Evolutionary conservation across 306 rosid genomes (phyloP), one percentile per base, ranked within the genome.

Genomic region (Lablab purpureus): DNA sequence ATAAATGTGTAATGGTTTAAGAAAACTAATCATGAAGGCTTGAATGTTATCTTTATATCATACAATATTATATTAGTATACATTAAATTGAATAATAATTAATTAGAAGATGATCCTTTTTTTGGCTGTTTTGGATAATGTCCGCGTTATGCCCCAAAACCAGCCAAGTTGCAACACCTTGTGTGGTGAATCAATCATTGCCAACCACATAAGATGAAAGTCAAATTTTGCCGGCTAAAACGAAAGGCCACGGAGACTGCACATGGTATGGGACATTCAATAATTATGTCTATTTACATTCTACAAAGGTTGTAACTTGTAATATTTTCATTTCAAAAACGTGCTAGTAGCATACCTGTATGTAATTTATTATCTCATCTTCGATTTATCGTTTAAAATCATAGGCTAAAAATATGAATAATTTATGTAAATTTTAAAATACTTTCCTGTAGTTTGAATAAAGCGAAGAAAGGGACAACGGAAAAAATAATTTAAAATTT

Each of bases 151-250:
- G 5, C 49, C 10, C 22, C 45, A 21, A 67, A 56, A 27, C 12
- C 62, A 67, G 14, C 17, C 68, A 65, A 73, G 75, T 64, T 51
- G 81, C 56, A 14, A 37, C 30, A 47, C 21, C 28, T 40, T 66
- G 67, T 66, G 67, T 13, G 69, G 80, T 54, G 69, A 80, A 73
- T 73, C 79, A 80, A 80, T 73, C 50, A 73, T 73, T 80, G 80
- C 40, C 0, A 4, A 52, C 84, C 75, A 73, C 69, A 43, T 80
- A 80, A 64, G 75, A 28, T 27, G 30, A 60, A 28, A 27, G 62
- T 80, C 79, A 80, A 64, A 73, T 63, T 64, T 65, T 65, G 80
- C 75, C 81, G 58, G 68, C 67, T 77, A 67, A 34, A 65, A 36
- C 9, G 52, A 65, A 45, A 76, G 51, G 66, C 49, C 28, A 11